Conservation (phyloP, 1,139 yeast genomes). For the Neolecta irregularis region DNA sequence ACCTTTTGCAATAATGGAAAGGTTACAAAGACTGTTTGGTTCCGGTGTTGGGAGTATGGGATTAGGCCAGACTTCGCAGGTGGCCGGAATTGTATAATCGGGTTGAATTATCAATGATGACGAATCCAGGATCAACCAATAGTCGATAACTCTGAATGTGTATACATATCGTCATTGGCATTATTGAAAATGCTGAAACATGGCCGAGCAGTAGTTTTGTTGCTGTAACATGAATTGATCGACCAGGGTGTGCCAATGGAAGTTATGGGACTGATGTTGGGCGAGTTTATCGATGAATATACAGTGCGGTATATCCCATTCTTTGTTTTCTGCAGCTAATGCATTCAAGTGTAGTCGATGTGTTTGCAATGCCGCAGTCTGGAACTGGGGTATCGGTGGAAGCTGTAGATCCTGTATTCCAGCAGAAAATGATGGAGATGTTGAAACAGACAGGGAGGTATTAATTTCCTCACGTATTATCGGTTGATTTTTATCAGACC, state of each 20-base stretch:
- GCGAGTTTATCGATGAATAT: conserved; percentile 94
- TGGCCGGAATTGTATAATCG: background rate
- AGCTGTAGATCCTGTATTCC: conserved; percentile 98
- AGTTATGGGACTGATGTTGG: conserved; percentile 98
- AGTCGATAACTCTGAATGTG: conserved; percentile 91
- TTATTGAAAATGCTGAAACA: conserved; percentile 91
- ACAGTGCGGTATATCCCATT: conserved; percentile 40
- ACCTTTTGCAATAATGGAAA: conserved; percentile 3
- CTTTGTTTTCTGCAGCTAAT: background rate
- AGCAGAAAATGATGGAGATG: conserved; percentile 99
- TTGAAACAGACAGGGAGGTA: conserved; percentile 73
- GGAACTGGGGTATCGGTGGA: conserved; percentile 99
- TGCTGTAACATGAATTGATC: conserved; percentile 7
- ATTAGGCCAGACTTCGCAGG: conserved; percentile 1
- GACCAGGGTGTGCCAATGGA: conserved; percentile 96
- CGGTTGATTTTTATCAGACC: conserved; percentile 42
- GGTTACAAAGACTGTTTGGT: background rate
- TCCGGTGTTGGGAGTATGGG: conserved; percentile 1
- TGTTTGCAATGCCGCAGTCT: conserved; percentile 24
- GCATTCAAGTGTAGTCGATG: conserved; percentile 8
- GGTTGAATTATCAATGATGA: background rate
- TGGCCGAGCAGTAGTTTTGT: conserved; percentile 32
- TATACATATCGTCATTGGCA: conserved; percentile 89
- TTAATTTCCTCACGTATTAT: background rate
- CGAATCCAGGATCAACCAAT: conserved; percentile 50